Evolutionary conservation across 1,284 basidiomycete genomes (phyloP), one percentile per base, ranked within the genome.

Genomic region (Apiotrichum veenhuisii): DNA sequence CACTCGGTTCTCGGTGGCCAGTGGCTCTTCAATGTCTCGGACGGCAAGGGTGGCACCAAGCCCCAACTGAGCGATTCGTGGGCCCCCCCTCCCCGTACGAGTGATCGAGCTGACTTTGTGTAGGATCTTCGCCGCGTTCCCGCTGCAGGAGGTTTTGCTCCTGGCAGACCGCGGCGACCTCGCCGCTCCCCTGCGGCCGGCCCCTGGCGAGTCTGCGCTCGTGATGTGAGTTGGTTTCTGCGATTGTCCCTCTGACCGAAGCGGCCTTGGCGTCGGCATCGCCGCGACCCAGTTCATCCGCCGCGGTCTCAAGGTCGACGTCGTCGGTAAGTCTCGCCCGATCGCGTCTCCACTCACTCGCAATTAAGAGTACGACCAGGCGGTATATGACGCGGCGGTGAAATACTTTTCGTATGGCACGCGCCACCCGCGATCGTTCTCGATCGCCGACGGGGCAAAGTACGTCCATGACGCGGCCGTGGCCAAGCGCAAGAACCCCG

Each of bases 1-100:
- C 91, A 95, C 73, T 91, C 89, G 3, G 80, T 96, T 22, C 79
- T 97, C 4, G 92, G 92, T 2, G 93, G 92, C 3, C 83, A 88
- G 45, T 96, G 93, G 93, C 83, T 86, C n/a, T 59, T 59, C 47
- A 41, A 59, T 23, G n/a, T 36, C 1, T 34, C 52, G 8, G 26
- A 49, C 33, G 43, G 64, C 45, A 40, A 15, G 45, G 43, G 49
- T 70, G 75, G 34, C 63, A 72, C 33, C 78, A 79, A 27, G 15
- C 67, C 65, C 10, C 79, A 71, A 63, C 65, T 75, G 46, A 88
- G 90, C 62, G 80, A 78, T 61, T 75, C 71, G 74, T 78, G 61
- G 69, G 76, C 67, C 10, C n/a, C n/a, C n/a, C n/a, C n/a, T n/a
- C n/a, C n/a, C n/a, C 12, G 18, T 1, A 11, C 11, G 10, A 42